phyloP scores from a whole-genome alignment of 2,329 filamentous ascomycete genomes.

The Penicillium sp. region DNA sequence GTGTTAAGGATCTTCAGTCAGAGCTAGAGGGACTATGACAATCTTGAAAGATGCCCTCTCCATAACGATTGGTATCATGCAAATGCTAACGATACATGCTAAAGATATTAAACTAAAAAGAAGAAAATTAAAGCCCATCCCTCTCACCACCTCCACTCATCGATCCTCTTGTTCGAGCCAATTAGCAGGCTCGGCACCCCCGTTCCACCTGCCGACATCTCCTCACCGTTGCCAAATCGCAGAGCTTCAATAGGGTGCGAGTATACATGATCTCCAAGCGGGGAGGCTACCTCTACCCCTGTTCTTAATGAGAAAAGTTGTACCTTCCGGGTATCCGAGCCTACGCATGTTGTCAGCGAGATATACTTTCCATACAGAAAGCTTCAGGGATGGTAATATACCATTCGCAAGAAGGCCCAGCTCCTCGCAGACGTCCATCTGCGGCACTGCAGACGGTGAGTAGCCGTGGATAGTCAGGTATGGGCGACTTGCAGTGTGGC shows the following conservation, averaged over 20 bases:
- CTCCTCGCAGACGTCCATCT: constrained; percentile 39
- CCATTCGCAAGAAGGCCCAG: constrained; percentile 40
- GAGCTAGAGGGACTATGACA: too few relatives aligned
- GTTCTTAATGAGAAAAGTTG: constrained; percentile 41
- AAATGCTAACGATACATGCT: too few relatives aligned
- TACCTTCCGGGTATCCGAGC: constrained; percentile 33
- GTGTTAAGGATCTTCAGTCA: too few relatives aligned
- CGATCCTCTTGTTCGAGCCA: constrained; percentile 30
- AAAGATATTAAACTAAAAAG: too few relatives aligned
- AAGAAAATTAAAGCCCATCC: too few relatives aligned
- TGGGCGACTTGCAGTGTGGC: constrained; percentile 32
- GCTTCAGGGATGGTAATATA: constrained; percentile 15
- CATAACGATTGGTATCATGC: too few relatives aligned
- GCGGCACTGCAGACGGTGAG: constrained; percentile 24
- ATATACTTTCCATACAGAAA: background rate
- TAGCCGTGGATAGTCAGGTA: constrained; percentile 40
- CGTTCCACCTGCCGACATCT: constrained; percentile 18
- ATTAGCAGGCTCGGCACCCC: constrained; percentile 38
- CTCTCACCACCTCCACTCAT: constrained; percentile 40
- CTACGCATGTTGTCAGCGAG: constrained; percentile 13
- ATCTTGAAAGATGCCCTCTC: too few relatives aligned
- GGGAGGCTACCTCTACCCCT: constrained; percentile 33
- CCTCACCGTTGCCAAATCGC: constrained; percentile 34
- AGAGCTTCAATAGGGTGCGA: constrained; percentile 24
- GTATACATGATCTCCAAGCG: constrained; percentile 28